phyloP scores from a whole-genome alignment of 768 basidiomycete species.

The Pulveroboletus sp. region DNA sequence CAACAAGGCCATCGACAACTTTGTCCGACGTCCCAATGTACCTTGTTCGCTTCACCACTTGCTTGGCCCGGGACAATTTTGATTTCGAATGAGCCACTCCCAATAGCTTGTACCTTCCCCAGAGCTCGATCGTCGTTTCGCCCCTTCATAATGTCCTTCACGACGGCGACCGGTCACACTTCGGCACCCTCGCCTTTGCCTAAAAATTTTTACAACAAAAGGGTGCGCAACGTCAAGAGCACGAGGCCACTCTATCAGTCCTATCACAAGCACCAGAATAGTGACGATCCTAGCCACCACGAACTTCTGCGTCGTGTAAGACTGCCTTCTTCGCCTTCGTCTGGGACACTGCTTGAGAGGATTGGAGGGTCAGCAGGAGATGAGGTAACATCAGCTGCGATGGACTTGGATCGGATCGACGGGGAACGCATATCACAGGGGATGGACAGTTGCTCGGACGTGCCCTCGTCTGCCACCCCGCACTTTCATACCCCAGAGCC shows the following conservation, averaged over 20 bases:
- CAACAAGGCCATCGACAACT: no score
- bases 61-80: no score
- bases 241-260: not conserved
- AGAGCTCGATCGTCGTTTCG: not conserved
- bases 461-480: constrained; percentile 3
- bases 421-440: not conserved
- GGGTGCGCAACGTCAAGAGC: constrained; percentile 4
- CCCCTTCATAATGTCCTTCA: constrained; percentile 1
- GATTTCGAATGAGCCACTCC: no score
- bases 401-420: constrained; percentile 7
- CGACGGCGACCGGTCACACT: constrained; percentile 1
- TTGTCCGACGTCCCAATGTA: no score
- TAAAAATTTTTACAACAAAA: constrained; percentile 1
- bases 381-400: not conserved
- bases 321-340: constrained; percentile 4
- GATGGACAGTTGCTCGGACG: not conserved
- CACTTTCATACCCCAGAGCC: constrained; percentile 19
- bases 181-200: not conserved
- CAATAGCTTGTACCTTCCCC: no score
- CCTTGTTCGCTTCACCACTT: no score
- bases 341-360: constrained; percentile 18
- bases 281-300: constrained; percentile 1
- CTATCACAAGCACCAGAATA: not conserved
- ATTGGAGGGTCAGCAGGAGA: constrained; percentile 11
- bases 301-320: constrained; percentile 14